Conservation (phyloP, 1,284 basidiomycete species). For the Trichosporon sp. region DNA sequence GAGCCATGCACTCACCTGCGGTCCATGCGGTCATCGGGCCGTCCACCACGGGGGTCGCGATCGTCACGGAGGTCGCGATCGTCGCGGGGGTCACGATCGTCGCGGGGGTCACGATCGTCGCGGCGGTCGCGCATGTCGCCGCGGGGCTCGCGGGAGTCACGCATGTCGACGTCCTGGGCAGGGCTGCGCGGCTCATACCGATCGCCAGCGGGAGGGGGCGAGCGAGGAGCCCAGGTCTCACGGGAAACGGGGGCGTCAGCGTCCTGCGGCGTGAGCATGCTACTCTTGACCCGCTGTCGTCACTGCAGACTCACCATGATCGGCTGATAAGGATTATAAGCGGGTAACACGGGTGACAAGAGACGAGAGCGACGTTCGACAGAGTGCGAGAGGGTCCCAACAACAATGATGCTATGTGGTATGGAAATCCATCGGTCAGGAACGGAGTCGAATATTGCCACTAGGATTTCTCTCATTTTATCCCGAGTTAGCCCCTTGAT, state of each 20-base stretch:
- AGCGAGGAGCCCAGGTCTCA: conserved; percentile 50
- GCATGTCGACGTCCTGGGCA: conserved; percentile 26
- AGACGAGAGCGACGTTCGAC: not conserved
- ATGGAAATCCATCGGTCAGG: conserved; percentile 8
- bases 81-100: not conserved
- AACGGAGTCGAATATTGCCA: not conserved
- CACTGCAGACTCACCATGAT: not conserved
- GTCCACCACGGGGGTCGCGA: conserved; percentile 15
- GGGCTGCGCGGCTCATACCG: conserved; percentile 31
- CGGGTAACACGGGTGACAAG: not conserved
- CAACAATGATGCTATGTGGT: conserved; percentile 7
- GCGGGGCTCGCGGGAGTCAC: conserved; percentile 18
- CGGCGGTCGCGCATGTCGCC: conserved; percentile 11
- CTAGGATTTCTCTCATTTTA: not conserved
- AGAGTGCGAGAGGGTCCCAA: not conserved
- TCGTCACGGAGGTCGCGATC: no score
- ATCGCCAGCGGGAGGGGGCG: conserved; percentile 28
- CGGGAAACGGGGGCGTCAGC: conserved; percentile 41
- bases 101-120: conserved; percentile 19
- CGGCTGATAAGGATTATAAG: not conserved
- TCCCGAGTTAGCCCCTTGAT: not conserved
- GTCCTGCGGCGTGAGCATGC: conserved; percentile 22
- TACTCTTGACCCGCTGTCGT: not conserved
- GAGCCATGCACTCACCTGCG: conserved; percentile 13
- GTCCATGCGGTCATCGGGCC: conserved; percentile 14